Evolutionary conservation across 2,329 filamentous ascomycete species (phyloP).

Genomic region (Hypoxylon sp.): DNA sequence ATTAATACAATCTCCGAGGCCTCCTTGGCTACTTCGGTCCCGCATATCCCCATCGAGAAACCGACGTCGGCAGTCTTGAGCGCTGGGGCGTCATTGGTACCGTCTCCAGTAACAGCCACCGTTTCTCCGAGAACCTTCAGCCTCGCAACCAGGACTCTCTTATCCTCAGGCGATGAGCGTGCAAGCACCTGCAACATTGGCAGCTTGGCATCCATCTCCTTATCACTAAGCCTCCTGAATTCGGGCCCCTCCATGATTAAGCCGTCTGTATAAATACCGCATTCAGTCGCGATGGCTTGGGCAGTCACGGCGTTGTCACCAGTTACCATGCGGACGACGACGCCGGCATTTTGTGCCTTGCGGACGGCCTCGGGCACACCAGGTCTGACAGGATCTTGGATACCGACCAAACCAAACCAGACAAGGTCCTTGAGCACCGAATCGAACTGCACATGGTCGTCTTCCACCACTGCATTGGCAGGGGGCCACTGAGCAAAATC

Average conservation of each 20-base stretch:
- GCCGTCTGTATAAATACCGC: slow-evolving; percentile 74
- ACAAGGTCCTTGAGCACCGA: slow-evolving; percentile 79
- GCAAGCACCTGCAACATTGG: slow-evolving; percentile 73
- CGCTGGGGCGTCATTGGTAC: slow-evolving; percentile 75
- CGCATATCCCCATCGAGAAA: slow-evolving; percentile 76
- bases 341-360: slow-evolving; percentile 75
- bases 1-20: slow-evolving; percentile 76
- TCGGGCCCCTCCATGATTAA: slow-evolving; percentile 77
- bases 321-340: slow-evolving; percentile 81
- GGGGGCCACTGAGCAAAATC: slow-evolving; percentile 80
- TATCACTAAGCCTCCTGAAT: slow-evolving; percentile 71
- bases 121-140: slow-evolving; percentile 73
- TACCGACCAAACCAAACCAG: slow-evolving; percentile 78
- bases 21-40: slow-evolving; percentile 76
- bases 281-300: slow-evolving; percentile 78
- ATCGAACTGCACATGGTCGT: slow-evolving; percentile 70
- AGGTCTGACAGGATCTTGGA: slow-evolving; percentile 78
- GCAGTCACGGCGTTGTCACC: slow-evolving; percentile 80
- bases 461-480: slow-evolving; percentile 71
- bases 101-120: slow-evolving; percentile 74
- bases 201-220: slow-evolving; percentile 69
- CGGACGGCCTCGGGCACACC: slow-evolving; percentile 76
- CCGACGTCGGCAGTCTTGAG: slow-evolving; percentile 75
- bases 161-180: slow-evolving; percentile 75
- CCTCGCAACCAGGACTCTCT: slow-evolving; percentile 70